Percentiles rank a stretch among this genome's conserved stretches.
Evolutionary conservation across 345 rosid species (phyloP).

Genomic region (Pistacia vera): DNA sequence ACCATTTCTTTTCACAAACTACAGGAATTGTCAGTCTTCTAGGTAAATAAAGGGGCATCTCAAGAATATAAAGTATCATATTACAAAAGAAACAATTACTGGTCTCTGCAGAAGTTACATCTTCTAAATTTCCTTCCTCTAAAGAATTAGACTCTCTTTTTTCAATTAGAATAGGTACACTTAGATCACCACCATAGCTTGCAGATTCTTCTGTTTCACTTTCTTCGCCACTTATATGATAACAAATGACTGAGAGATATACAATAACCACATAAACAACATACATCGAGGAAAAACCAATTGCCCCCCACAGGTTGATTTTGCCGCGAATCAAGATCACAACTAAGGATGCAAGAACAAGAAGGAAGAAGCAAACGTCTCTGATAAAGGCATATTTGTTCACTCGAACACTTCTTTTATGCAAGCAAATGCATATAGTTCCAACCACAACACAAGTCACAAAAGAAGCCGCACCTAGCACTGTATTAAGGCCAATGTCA

Average conservation of each 20-base stretch:
- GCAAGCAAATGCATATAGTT: slow-evolving; percentile 49
- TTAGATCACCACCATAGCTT: slow-evolving; percentile 30
- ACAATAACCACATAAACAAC: slow-evolving; percentile 60
- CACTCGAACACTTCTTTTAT: slow-evolving; percentile 37
- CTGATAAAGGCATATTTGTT: slow-evolving; percentile 62
- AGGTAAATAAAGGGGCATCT: slow-evolving; percentile 72
- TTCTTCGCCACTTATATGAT: slow-evolving; percentile 15
- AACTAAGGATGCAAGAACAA: slow-evolving; percentile 56
- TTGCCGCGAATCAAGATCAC: slow-evolving; percentile 49
- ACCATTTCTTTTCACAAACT: slow-evolving; percentile 68
- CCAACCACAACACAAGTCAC: slow-evolving; percentile 87
- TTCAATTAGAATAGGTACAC: slow-evolving; percentile 40
- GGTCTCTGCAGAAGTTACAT: slow-evolving; percentile 17
- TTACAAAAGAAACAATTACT: slow-evolving; percentile 28
- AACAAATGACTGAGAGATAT: slow-evolving; percentile 37
- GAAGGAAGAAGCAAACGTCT: slow-evolving; percentile 62
- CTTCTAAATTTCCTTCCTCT: slow-evolving; percentile 35
- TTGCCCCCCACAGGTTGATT: slow-evolving; percentile 66
- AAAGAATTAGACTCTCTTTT: slow-evolving; percentile 32
- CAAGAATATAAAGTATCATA: slow-evolving; percentile 38
- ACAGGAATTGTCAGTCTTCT: slow-evolving; percentile 87
- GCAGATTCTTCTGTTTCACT: slow-evolving; percentile 19
- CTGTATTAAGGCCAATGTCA: slow-evolving; percentile 66
- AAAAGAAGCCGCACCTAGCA: slow-evolving; percentile 77
- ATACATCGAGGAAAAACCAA: slow-evolving; percentile 60